Evolutionary conservation across 805 yeast genomes (phyloP), one percentile per base, ranked within the genome.

Genomic region (Grigorovia yakushimaensis): DNA sequence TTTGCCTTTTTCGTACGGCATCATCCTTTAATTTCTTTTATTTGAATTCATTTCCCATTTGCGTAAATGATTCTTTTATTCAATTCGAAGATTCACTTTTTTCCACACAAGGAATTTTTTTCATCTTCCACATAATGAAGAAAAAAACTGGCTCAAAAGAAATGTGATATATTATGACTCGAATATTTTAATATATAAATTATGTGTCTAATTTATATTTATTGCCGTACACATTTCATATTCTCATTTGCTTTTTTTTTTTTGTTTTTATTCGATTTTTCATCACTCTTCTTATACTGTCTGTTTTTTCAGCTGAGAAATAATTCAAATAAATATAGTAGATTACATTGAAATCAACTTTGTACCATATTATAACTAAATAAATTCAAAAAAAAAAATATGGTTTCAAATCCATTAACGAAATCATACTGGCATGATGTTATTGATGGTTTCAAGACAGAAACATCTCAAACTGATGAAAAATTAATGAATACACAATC

Each of bases 381-480:
- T 33, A 33, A 15, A 33, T 15, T 13, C 11, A 30, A 30, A 30
- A 10, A 15, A 33, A 33, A 11, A 3, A 33, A 33, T 10, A 50
- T 45, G 49, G 47, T 47, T 6, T 41, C 36, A 7, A 53, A 49
- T 38, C 56, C 54, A 22, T 39, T 54, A 33, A 52, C 43, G 10
- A 55, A 49, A 41, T 48, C 43, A 5, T 55, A 55, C 43, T 55
- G 59, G 59, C 19, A 43, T 10, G 56, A 51, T 4, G 54, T 54
- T 2, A 39, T 44, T 8, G 59, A 55, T 33, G 57, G 59, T 10
- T 55, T 55, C 45, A 50, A 39, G 27, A 44, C 53, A 2, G 55
- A 48, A 18, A 8, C 30, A 11, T n/a, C n/a, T n/a, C n/a, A n/a
- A n/a, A 21, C 10, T 7, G 37, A 33, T 33, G 43, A 43, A 13